Percentiles rank a stretch among this genome's conserved stretches.
These are phyloP conservation scores for Pecoramyces ruminantium DNA, from an alignment of 192 early-diverging fungal species.

Conservation along the genomic window DNA sequence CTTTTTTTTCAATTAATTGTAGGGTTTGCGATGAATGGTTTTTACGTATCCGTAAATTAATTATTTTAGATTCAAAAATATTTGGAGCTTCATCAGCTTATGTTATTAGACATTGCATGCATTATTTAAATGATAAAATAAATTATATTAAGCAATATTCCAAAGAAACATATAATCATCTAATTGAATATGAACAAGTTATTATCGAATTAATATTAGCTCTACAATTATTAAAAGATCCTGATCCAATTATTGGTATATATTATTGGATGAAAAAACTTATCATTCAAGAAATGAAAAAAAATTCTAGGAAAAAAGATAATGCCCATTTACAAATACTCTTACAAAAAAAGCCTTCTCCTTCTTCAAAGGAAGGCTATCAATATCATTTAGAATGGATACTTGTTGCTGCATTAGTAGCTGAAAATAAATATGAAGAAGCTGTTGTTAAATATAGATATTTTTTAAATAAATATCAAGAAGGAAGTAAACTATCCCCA, in stretches of 20 bases:
- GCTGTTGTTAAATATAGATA: background rate
- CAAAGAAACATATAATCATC: background rate
- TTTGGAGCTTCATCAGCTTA: conserved; percentile 2
- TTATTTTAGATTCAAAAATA: conserved; percentile 30
- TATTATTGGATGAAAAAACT: conserved; percentile 6
- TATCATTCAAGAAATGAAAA: conserved; percentile 1
- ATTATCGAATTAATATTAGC: background rate
- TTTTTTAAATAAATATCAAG: background rate
- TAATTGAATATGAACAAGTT: background rate
- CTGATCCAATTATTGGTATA: conserved; percentile 11
- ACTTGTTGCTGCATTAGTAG: background rate
- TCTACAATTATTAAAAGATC: conserved; percentile 6
- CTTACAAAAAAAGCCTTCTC: background rate
- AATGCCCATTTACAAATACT: background rate
- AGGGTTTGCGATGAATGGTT: conserved; percentile 69
- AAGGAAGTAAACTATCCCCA: background rate
- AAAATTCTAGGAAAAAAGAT: background rate
- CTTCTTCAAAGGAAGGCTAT: background rate
- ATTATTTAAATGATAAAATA: conserved; percentile 1
- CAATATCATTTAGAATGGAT: conserved; percentile 5
- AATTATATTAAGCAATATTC: background rate
- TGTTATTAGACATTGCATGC: background rate
- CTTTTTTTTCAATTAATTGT: conserved; percentile 57
- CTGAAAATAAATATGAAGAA: background rate
- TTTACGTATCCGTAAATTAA: conserved; percentile 24